These are phyloP conservation scores for Tympanopsis confertula DNA, from an alignment of 2,329 filamentous ascomycete species.

Conservation along the genomic window DNA sequence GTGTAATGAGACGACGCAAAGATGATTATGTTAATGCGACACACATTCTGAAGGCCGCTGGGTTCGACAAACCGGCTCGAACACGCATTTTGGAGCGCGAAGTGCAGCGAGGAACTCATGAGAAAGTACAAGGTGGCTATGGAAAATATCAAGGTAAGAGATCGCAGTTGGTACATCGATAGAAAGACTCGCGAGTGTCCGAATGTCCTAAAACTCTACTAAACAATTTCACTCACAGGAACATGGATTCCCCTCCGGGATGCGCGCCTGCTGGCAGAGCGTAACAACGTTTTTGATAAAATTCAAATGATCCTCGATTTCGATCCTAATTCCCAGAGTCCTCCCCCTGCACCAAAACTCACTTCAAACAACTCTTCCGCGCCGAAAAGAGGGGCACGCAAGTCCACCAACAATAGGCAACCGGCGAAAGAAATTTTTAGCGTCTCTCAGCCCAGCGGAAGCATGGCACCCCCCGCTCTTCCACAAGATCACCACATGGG, in stretches of 20 bases:
- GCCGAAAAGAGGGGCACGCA: too few relatives aligned
- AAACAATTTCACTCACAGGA: not conserved
- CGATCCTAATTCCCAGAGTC: not conserved
- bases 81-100: conserved; percentile 1
- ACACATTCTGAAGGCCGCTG: not conserved
- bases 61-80: conserved; percentile 1
- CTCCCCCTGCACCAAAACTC: not conserved
- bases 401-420: not conserved
- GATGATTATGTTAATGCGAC: not conserved
- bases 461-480: not conserved
- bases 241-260: conserved; percentile 1
- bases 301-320: not conserved
- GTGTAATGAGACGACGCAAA: not conserved
- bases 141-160: not conserved
- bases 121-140: conserved; percentile 1
- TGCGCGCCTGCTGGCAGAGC: not conserved
- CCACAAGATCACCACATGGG: not conserved
- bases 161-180: not conserved
- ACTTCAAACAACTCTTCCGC: too few relatives aligned
- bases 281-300: conserved; percentile 1
- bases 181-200: not conserved
- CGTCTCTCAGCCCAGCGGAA: not conserved
- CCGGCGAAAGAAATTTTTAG: not conserved
- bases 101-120: not conserved
- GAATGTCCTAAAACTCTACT: not conserved